Conservation (phyloP, 345 rosid genomes). For the Boechera divaricarpa region DNA sequence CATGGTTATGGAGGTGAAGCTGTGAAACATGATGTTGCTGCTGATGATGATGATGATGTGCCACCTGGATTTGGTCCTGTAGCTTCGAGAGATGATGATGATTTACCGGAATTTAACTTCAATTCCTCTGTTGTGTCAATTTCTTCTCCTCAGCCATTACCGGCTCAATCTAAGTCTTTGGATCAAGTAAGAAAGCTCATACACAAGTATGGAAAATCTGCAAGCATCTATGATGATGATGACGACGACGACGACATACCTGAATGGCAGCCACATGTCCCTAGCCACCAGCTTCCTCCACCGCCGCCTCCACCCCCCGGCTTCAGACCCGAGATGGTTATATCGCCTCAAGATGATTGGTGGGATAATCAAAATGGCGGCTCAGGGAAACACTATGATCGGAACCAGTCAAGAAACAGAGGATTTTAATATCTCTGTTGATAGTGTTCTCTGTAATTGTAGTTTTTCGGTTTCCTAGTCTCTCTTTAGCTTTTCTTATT, state of each 20-base stretch:
- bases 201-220: constrained; percentile 81
- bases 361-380: constrained; percentile 38
- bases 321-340: constrained; percentile 36
- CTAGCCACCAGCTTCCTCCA: constrained; percentile 40
- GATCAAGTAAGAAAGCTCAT: constrained; percentile 83
- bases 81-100: constrained; percentile 73
- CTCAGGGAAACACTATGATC: constrained; percentile 39
- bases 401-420: constrained; percentile 42
- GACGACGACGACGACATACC: constrained; percentile 93
- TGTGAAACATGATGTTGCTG: constrained; percentile 22
- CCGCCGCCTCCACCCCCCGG: constrained; percentile 40
- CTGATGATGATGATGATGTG: constrained; percentile 56
- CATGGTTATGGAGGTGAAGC: constrained; percentile 35
- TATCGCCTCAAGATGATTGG: constrained; percentile 38
- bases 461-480: constrained; percentile 26
- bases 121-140: constrained; percentile 29
- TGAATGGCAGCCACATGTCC: constrained; percentile 80
- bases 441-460: constrained; percentile 33
- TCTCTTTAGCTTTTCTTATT: constrained; percentile 18
- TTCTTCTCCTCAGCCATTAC: constrained; percentile 36
- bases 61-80: constrained; percentile 96
- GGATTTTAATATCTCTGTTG: constrained; percentile 32
- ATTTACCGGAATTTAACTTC: constrained; percentile 88
- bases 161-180: constrained; percentile 37
- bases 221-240: constrained; percentile 47